phyloP scores from a whole-genome alignment of 2,329 filamentous ascomycete species.

The Pseudogymnoascus destructans region DNA sequence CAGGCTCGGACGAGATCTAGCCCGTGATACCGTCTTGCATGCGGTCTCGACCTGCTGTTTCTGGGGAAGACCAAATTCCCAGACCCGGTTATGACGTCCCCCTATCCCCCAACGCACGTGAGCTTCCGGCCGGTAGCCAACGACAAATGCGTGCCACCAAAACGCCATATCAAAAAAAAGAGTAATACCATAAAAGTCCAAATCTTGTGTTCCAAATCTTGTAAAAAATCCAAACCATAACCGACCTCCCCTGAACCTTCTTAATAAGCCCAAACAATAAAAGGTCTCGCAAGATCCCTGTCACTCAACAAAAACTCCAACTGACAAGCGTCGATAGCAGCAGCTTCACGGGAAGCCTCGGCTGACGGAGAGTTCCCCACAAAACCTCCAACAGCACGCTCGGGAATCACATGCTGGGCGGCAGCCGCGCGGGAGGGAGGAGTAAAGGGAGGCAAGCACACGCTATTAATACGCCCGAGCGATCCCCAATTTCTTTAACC shows the following conservation, averaged over 20 bases:
- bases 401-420: conserved; percentile 1
- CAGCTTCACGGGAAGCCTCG: not conserved
- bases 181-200: not conserved
- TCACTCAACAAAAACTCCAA: not conserved
- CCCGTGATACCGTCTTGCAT: not conserved
- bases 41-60: not conserved
- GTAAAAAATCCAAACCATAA: not conserved
- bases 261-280: not conserved
- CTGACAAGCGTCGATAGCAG: not conserved
- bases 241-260: not conserved
- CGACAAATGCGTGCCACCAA: not conserved
- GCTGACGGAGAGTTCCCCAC: conserved; percentile 5
- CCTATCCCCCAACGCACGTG: not conserved
- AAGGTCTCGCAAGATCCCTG: not conserved
- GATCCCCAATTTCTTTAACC: not conserved
- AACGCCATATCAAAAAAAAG: not conserved
- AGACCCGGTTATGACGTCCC: not conserved
- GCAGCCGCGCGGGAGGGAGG: not conserved
- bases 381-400: not conserved
- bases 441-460: not conserved
- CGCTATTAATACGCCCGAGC: conserved; percentile 1
- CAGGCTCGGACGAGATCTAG: not conserved
- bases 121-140: not conserved
- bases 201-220: no score
- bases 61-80: not conserved